Evolutionary conservation across 768 basidiomycete species (phyloP), one percentile per base, ranked within the genome.

Genomic region (Lactarius akahatsu): DNA sequence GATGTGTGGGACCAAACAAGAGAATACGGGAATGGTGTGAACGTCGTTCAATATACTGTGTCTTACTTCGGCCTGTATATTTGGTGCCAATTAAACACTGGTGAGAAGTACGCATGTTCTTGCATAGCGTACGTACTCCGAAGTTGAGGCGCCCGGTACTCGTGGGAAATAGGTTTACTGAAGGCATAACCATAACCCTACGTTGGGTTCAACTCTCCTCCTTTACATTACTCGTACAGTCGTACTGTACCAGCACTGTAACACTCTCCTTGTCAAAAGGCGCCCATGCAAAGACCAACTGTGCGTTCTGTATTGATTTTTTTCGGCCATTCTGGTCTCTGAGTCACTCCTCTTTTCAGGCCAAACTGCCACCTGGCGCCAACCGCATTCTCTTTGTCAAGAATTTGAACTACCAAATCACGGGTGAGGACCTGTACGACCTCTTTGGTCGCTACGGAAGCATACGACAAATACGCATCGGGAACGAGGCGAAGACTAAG

Each of bases 371-470:
- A 4, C 90, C 93, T 28, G 92, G 93, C 62, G 93, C 92, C n/a
- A 95, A 95, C 74, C 86, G 94, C 54, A 92, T 96, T 61, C 84
- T 96, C 54, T 96, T 94, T 72, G 92, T 95, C 30, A 96, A 96
- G 78, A 96, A 96, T 74, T 78, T 96, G 62, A 94, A 91, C 77
- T 96, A 95, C 78, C 88, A 88, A 76, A 94, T 94, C 70, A 94
- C 88, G 38, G 95, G 95, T 61, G 91, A 94, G 68, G 95, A 98
- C 77, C 77, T 98, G 71, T 98, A 98, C 76, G 96, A 98, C 79
- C 81, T 98, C 69, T 98, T 99, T 72, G 96, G 96, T 63, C 92
- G 94, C 69, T 99, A 98, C 79, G 96, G 96, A 57, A 92, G 92
- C 72, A 92, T 99, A 71, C 88, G 96, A 59, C 96, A 99, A 78